Base-by-base conservation (phyloP, 768 basidiomycete genomes). In the Exsudoporus frostii region DNA sequence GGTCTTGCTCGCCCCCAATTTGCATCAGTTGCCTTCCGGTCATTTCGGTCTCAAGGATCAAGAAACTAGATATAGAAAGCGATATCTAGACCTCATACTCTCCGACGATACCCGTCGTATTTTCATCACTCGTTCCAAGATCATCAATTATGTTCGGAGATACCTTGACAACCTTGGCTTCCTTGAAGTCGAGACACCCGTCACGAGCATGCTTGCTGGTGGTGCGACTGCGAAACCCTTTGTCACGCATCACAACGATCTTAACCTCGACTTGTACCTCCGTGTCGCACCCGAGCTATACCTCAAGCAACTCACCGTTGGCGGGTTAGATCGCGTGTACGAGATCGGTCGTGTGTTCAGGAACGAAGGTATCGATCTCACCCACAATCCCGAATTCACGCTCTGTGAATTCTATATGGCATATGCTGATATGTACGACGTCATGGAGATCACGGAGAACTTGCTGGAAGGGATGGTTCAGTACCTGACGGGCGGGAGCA, bases 371-470 rank as follows among this genome's bases (percentile, higher is more conserved):
- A 99, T 99, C 66, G 97, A 99, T 74, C 76, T 99, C 59, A 99
- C 97, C 17, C 97, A 99, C 72, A 99, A 99, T 73, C 97, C 97
- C 60, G 97, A 99, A 71, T 98, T 98, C 76, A 91, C 92, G 6
- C 96, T 98, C 74, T 98, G 96, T 80, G 96, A 99, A 76, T 98
- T 99, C 74, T 99, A 98, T 68, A 98, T 99, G 96, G 96, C 97
- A 29, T 98, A 98, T 63, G 97, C 97, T 53, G 97, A 98, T 71
- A 95, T 96, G 94, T 88, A 92, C 75, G 97, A 98, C 67, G 53
- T 98, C 53, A 98, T 99, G 96, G 97, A 98, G 38, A 79, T 98
- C 52, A 99, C 97, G 15, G 97, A 99, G 73, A 73, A 75, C 39
- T 78, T 99, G 76, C 68, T 98, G 17, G 90, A 94, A 65, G 92